Evolutionary conservation across 2,329 filamentous ascomycete genomes (phyloP).

Genomic region (Cercospora sp.): DNA sequence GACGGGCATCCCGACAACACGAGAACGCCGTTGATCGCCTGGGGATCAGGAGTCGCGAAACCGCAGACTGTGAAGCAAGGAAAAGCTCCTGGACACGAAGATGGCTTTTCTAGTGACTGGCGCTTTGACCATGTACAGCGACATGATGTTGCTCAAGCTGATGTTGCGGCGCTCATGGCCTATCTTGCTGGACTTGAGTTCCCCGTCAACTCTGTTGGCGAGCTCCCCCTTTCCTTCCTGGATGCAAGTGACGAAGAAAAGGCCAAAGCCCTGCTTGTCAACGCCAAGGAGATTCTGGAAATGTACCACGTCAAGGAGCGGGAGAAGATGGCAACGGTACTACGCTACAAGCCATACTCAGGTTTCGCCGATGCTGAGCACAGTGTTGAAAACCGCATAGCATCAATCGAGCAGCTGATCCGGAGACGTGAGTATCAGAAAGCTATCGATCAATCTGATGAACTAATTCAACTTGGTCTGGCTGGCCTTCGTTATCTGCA

Average conservation of each 20-base stretch:
- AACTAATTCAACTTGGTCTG: conserved; percentile 73
- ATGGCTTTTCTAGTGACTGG: conserved; percentile 86
- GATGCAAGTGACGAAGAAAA: conserved; percentile 72
- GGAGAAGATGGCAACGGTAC: conserved; percentile 70
- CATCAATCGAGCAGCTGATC: conserved; percentile 68
- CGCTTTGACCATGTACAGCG: conserved; percentile 74
- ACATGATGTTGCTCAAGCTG: conserved; percentile 90
- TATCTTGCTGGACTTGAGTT: conserved; percentile 86
- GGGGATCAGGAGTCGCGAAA: conserved; percentile 86
- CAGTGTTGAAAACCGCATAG: conserved; percentile 66
- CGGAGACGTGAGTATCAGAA: conserved; percentile 65
- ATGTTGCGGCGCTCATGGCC: conserved; percentile 93
- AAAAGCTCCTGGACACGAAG: conserved; percentile 79
- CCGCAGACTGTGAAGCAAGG: conserved; percentile 60
- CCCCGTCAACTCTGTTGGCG: conserved; percentile 93
- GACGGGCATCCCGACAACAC: conserved; percentile 98
- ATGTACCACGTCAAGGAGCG: conserved; percentile 96
- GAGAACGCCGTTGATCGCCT: conserved; percentile 84
- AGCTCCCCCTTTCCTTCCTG: conserved; percentile 82
- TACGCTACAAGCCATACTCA: conserved; percentile 75
- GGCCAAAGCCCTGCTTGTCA: conserved; percentile 78
- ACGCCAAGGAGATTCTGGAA: conserved; percentile 83
- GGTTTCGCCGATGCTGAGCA: conserved; percentile 65
- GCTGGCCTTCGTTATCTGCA: conserved; percentile 89
- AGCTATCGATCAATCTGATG: conserved; percentile 75